These are phyloP conservation scores for Schizosaccharomyces pombe DNA, from an alignment of 805 yeast genomes.

Conservation along the genomic window DNA sequence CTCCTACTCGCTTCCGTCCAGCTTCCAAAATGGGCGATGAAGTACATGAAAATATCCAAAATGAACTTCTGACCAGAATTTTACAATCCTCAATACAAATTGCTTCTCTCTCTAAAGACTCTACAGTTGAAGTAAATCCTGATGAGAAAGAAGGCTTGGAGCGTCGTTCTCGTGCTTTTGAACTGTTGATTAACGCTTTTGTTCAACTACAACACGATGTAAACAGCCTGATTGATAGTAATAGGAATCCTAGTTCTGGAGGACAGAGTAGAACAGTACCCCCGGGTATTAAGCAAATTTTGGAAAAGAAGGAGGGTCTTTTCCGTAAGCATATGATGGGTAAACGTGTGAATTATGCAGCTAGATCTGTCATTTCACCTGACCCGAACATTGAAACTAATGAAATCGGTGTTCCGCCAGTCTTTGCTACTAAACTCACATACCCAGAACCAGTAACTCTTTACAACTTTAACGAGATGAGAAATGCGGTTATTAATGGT, in stretches of 20 bases:
- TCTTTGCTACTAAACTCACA: constrained; percentile 81
- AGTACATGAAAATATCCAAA: constrained; percentile 81
- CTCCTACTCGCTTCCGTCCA: constrained; percentile 86
- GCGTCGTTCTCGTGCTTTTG: constrained; percentile 32
- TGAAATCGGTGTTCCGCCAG: constrained; percentile 97
- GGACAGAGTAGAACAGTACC: constrained; percentile 41
- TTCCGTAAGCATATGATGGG: constrained; percentile 99
- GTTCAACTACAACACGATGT: constrained; percentile 89
- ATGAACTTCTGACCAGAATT: constrained; percentile 61
- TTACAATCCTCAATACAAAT: constrained; percentile 59
- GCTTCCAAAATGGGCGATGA: constrained; percentile 96
- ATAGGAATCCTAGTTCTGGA: constrained; percentile 56
- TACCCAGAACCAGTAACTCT: constrained; percentile 96
- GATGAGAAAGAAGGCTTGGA: constrained; percentile 39
- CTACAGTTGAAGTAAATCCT: neutral
- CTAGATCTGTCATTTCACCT: constrained; percentile 96
- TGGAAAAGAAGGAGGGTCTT: constrained; percentile 94
- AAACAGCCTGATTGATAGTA: constrained; percentile 75
- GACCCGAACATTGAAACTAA: constrained; percentile 96
- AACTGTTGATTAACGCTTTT: constrained; percentile 83
- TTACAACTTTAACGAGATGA: constrained; percentile 67
- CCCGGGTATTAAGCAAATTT: constrained; percentile 93
- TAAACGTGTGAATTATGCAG: constrained; percentile 96
- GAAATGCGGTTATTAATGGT: constrained; percentile 91
- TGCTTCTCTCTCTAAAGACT: constrained; percentile 43